Percentiles rank a stretch among this genome's conserved stretches.
Evolutionary conservation across 1,139 yeast species (phyloP).

Genomic region (Taphrina deformans): DNA sequence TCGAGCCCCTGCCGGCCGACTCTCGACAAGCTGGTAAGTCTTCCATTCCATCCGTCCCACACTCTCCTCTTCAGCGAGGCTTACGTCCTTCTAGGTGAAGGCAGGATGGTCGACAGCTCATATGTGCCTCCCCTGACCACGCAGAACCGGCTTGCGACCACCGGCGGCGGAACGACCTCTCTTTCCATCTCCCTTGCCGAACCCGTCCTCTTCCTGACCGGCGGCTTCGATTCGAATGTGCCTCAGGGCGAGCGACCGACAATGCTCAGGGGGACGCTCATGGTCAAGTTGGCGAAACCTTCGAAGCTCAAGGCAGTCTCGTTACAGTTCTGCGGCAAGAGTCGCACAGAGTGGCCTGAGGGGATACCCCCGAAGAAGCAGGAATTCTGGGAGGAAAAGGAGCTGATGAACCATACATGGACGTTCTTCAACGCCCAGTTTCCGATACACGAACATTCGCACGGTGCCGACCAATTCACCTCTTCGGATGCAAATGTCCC

Average conservation of each 20-base stretch:
- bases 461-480: conserved; percentile 56
- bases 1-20: conserved; percentile 11
- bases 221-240: conserved; percentile 70
- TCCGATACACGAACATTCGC: conserved; percentile 47
- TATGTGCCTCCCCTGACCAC: conserved; percentile 34
- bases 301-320: conserved; percentile 70
- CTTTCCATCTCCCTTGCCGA: conserved; percentile 69
- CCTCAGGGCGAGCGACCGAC: conserved; percentile 73
- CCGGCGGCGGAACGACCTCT: conserved; percentile 40
- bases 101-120: conserved; percentile 14
- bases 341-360: conserved; percentile 96
- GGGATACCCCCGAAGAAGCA: conserved; percentile 84
- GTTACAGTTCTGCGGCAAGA: conserved; percentile 66
- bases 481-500: conserved; percentile 30
- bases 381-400: conserved; percentile 63
- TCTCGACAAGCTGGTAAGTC: not conserved
- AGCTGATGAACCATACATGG: conserved; percentile 81
- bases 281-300: conserved; percentile 69
- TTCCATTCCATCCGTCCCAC: too few relatives aligned
- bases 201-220: conserved; percentile 69
- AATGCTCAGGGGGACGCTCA: conserved; percentile 76
- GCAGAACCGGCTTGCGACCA: conserved; percentile 38
- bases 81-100: not conserved
- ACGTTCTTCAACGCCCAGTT: conserved; percentile 65
- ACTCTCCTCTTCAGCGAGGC: too few relatives aligned